phyloP scores from a whole-genome alignment of 2,329 filamentous ascomycete species.

The Fusarium concolor region DNA sequence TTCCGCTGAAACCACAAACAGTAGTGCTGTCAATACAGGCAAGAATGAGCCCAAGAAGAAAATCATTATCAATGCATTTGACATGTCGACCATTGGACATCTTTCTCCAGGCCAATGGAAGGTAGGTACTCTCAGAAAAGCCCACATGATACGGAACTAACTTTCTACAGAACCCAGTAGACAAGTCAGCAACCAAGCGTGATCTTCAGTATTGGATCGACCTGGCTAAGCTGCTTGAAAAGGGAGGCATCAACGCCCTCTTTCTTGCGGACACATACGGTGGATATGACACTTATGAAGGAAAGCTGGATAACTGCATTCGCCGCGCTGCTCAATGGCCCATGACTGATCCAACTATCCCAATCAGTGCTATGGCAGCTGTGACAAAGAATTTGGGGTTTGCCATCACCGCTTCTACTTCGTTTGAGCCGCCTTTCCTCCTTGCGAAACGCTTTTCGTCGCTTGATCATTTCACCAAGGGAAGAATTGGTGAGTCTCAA shows the following conservation, averaged over 20 bases:
- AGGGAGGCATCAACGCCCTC: constrained; percentile 71
- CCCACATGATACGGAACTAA: not conserved
- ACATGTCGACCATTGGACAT: constrained; percentile 74
- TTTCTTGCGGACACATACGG: constrained; percentile 76
- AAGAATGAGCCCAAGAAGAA: constrained; percentile 26
- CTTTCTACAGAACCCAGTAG: constrained; percentile 63
- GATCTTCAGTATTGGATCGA: constrained; percentile 72
- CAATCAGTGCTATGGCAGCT: constrained; percentile 73
- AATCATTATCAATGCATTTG: constrained; percentile 73
- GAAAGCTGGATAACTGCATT: constrained; percentile 69
- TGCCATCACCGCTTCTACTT: constrained; percentile 71
- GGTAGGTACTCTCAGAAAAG: constrained; percentile 48
- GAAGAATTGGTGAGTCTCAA: constrained; percentile 56
- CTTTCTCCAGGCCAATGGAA: constrained; percentile 76
- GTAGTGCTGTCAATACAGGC: not conserved
- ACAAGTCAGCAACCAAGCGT: constrained; percentile 70
- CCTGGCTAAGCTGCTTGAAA: constrained; percentile 70
- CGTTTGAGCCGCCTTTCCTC: constrained; percentile 71
- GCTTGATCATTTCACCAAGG: constrained; percentile 70
- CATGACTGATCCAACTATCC: constrained; percentile 72
- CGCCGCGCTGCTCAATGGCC: constrained; percentile 73
- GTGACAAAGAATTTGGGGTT: constrained; percentile 73
- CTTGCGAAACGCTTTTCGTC: constrained; percentile 72
- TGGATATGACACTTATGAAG: constrained; percentile 72
- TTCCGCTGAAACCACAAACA: not conserved